Percentiles rank a stretch among this genome's conserved stretches.
Conservation (phyloP, 208 protist genomes). For the Naegleria gruberi region DNA sequence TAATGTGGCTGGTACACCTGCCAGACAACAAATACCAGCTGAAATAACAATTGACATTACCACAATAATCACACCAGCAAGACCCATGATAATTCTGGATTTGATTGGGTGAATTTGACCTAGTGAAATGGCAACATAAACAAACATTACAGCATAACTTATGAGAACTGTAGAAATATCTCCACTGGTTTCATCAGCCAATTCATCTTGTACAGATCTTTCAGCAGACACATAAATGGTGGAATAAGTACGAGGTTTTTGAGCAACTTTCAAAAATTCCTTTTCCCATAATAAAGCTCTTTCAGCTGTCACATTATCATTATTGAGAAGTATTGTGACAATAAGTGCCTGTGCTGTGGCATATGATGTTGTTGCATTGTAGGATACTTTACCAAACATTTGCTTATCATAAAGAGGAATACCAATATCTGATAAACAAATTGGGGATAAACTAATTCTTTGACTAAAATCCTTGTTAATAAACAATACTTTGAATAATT, state of each 20-base stretch:
- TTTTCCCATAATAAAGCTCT: conserved; percentile 30
- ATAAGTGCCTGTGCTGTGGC: conserved; percentile 30
- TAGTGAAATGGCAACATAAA: conserved; percentile 50
- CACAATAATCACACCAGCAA: conserved; percentile 46
- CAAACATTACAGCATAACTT: conserved; percentile 49
- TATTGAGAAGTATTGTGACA: conserved; percentile 34
- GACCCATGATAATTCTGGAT: conserved; percentile 29
- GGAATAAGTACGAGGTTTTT: neutral
- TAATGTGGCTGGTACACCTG: conserved; percentile 44
- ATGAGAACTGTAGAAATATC: conserved; percentile 47
- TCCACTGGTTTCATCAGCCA: conserved; percentile 30
- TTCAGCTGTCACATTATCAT: neutral
- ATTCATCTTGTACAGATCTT: conserved; percentile 49
- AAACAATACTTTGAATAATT: neutral
- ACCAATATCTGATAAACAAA: conserved; percentile 32
- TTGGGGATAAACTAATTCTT: neutral
- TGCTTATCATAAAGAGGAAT: conserved; percentile 26
- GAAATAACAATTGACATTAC: conserved; percentile 38
- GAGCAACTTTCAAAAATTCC: conserved; percentile 25
- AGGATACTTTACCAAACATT: conserved; percentile 7
- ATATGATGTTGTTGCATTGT: neutral
- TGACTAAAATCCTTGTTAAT: neutral
- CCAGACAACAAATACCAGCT: conserved; percentile 33
- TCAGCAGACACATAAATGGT: conserved; percentile 21
- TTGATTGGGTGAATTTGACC: conserved; percentile 38